These are phyloP conservation scores for Ceratocystis variospora DNA, from an alignment of 2,329 filamentous ascomycete species.

Conservation along the genomic window DNA sequence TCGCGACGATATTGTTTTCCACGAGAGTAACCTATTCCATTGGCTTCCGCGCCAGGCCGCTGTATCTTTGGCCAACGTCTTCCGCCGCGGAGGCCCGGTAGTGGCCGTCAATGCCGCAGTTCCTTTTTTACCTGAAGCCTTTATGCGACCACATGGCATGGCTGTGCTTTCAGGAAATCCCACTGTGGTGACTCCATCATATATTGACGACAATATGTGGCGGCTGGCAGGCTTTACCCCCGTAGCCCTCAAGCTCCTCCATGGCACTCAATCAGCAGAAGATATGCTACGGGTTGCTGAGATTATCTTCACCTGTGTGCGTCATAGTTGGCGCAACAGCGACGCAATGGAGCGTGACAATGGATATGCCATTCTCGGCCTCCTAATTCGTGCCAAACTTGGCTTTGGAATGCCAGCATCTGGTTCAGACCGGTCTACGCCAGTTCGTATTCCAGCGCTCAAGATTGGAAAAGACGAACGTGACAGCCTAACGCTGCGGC, in stretches of 20 bases:
- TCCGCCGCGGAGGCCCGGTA: slow-evolving; percentile 58
- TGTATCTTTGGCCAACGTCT: slow-evolving; percentile 53
- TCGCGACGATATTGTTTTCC: slow-evolving; percentile 63
- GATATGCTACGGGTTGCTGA: slow-evolving; percentile 65
- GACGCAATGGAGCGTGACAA: slow-evolving; percentile 96
- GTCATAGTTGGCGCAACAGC: slow-evolving; percentile 90
- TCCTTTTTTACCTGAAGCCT: slow-evolving; percentile 73
- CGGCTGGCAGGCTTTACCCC: slow-evolving; percentile 81
- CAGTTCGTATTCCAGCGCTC: slow-evolving; percentile 23
- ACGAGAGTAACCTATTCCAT: slow-evolving; percentile 63
- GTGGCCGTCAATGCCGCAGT: slow-evolving; percentile 81
- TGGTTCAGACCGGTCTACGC: background rate
- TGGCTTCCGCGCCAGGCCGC: slow-evolving; percentile 61
- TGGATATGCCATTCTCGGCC: slow-evolving; percentile 76
- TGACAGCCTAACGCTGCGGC: slow-evolving; percentile 43
- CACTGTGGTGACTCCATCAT: slow-evolving; percentile 64
- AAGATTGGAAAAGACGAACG: slow-evolving; percentile 38
- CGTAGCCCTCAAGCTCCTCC: slow-evolving; percentile 69
- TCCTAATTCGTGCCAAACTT: slow-evolving; percentile 72
- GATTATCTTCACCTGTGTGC: slow-evolving; percentile 72
- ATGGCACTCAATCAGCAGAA: slow-evolving; percentile 56
- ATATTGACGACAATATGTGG: slow-evolving; percentile 87
- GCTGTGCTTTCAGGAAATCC: slow-evolving; percentile 72
- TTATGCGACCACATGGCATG: slow-evolving; percentile 68
- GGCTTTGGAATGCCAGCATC: slow-evolving; percentile 28